Evolutionary conservation across 202 grass and related monocot species (phyloP), one percentile per base, ranked within the genome.

Genomic region (Elaeis oleifera): DNA sequence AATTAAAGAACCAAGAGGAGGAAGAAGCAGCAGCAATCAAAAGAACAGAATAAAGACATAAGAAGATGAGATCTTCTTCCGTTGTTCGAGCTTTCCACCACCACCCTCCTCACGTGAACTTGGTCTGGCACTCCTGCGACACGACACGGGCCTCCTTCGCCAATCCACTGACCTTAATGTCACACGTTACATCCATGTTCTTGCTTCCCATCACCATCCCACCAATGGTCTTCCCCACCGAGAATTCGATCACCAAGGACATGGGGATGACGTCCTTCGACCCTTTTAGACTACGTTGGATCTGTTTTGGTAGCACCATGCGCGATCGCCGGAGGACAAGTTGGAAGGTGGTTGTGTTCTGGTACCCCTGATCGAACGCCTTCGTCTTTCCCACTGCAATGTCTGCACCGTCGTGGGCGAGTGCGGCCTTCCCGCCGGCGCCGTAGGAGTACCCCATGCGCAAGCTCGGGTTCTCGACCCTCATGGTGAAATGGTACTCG

Each of bases 401-500:
- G 4, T 77, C 20, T 23, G 56, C 19, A 2, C 69, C 77, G 0
- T 19, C 13, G 69, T 84, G 64, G 24, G 22, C 1, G 60, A 92
- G 65, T 61, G 7, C 16, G 18, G 72, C 82, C 23, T 13, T 19
- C 13, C 77, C 88, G 49, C 60, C 73, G 31, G 25, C 16, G 53
- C 52, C 27, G 69, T 86, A 92, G 52, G 64, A 76, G 50, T 83
- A 85, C 23, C 71, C 80, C 18, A 79, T 80, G 56, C 79, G 51
- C 48, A 56, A 74, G 61, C 84, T 97, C 0, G 94, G 88, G 65
- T 97, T 97, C 32, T 29, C 52, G 24, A 79, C 77, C 18, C 53
- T 80, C 60, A 92, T n/a, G 27, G 79, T 79, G 19, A 92, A 24
- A 56, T 89, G 74, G 26, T 76, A 89, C 68, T 75, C 72, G 55